Evolutionary conservation across 495 filamentous ascomycete genomes (phyloP), one percentile per base, ranked within the genome.

Genomic region (Neurospora sp.): DNA sequence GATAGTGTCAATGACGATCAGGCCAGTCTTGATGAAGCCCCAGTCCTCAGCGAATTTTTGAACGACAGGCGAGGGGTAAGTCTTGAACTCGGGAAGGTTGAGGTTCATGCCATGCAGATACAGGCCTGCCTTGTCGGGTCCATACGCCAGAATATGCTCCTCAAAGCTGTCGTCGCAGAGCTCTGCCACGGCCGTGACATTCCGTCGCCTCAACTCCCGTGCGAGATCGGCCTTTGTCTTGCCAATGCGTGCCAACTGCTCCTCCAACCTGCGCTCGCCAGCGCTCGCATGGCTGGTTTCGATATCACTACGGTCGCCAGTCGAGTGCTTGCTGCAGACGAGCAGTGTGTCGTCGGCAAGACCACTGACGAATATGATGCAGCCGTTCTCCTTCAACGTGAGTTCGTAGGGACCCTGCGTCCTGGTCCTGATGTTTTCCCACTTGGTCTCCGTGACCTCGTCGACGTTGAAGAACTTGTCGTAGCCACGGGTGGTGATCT

Each of bases 301-400:
- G 27, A 82, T 79, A 77, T 97, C 93, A 12, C 79, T 77, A 31
- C 96, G 87, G 27, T 85, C 83, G 31, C 96, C 96, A 3, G 94
- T 97, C 10, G 96, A 98, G 82, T 99, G 96, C 79, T 99, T 99
- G 85, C 95, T 98, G 87, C 95, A 98, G 20, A 98, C 94, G 8
- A 99, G 85, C 35, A 99, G 83, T 2, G 91, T 92, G 59, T 87
- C 94, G 76, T 96, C 94, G 76, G 96, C 91, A 35, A 99, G 85
- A 10, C 93, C 96, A 35, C 93, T 92, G 66, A 98, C 92, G 84
- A 99, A 99, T 66, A 99, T 98, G 81, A 99, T 99, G 78, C 96
- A 99, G 10, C 96, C 96, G 80, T 99, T 99, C 81, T 99, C 96
- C 82, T 99, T 99, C 74, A 98, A 87, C 71, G 93, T 97, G 37